phyloP scores from a whole-genome alignment of 495 filamentous ascomycete species.

The Beverwykella pulmonaria region DNA sequence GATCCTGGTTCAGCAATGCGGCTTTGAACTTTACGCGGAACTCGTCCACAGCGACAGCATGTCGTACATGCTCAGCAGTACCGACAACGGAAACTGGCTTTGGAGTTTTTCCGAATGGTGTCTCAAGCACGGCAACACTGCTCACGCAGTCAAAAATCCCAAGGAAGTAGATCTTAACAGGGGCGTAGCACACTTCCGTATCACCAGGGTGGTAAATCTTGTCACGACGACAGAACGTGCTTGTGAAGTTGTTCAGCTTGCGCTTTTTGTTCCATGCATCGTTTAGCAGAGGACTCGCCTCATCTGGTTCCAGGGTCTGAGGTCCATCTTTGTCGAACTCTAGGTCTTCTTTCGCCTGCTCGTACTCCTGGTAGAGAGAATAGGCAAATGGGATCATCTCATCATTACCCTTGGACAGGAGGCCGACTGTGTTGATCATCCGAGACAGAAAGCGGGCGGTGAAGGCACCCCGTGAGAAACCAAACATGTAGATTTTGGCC shows the following conservation, averaged over 20 bases:
- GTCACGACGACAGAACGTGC: constrained; percentile 15
- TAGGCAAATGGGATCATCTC: constrained; percentile 30
- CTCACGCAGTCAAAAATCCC: constrained; percentile 27
- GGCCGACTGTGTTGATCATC: constrained; percentile 31
- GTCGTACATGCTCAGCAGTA: constrained; percentile 12
- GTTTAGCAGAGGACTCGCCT: too few relatives aligned
- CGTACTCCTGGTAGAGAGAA: constrained; percentile 12
- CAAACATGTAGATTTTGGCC: constrained; percentile 38
- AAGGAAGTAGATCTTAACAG: constrained; percentile 22
- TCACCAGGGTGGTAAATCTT: not conserved
- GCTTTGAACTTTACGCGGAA: constrained; percentile 20
- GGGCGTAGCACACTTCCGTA: not conserved
- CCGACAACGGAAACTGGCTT: not conserved
- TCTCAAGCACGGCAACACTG: constrained; percentile 17
- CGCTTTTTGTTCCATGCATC: too few relatives aligned
- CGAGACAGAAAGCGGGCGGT: constrained; percentile 35
- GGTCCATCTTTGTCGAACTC: not conserved
- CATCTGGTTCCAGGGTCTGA: not conserved
- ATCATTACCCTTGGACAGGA: constrained; percentile 30
- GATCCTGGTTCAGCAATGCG: constrained; percentile 12
- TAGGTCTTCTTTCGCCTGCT: not conserved
- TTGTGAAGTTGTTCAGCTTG: constrained; percentile 7
- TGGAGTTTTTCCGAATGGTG: not conserved
- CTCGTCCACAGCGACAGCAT: constrained; percentile 24
- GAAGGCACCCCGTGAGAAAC: constrained; percentile 37